Base-by-base conservation (phyloP, 208 protist species). In the Crithidia fasciculata region DNA sequence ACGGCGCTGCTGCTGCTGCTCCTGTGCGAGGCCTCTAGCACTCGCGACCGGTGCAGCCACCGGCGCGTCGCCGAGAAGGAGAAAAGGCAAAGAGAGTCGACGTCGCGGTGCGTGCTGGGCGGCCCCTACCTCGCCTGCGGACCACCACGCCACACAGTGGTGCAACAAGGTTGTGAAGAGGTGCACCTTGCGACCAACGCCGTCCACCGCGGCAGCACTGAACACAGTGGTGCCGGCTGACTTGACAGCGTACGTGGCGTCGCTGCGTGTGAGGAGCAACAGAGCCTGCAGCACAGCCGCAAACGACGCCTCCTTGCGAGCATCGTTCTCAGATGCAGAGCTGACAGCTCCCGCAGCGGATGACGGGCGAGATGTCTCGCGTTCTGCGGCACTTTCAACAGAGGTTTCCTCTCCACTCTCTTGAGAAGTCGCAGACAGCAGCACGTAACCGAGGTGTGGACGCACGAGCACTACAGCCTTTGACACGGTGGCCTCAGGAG, bases 81-180 rank as follows among this genome's bases (percentile, higher is more conserved):
- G 36, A 52, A 71, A 66, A 2, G 72, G 72, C 40, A 15, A n/a
- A 16, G 41, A 8, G 2, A 19, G 12, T 4, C 40, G n/a, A 6
- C 12, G 12, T 3, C 8, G 43, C 53, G 53, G 54, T 4, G n/a
- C 2, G 54, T 59, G 52, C 3, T 5, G 10, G 37, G 18, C 12
- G 54, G n/a, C 0, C 6, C 9, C 45, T 7, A 37, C 45, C 2
- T 39, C 10, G 0, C 4, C 18, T 12, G 45, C 13, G 4, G 9
- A 53, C 74, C 74, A 79, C 74, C 74, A 79, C 74, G 49, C 19
- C 19, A 53, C 74, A 50, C 60, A 72, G 45, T 79, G 74, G 6
- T n/a, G 56, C 40, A 79, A 44, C n/a, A 79, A 45, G 1, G 60
- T 18, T 9, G 58, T 40, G 15, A 57, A 79, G 18, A 79, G 60